These are phyloP conservation scores for Nannochloropsis oceanica DNA, from an alignment of 108 stramenopile species.

Conservation along the genomic window DNA sequence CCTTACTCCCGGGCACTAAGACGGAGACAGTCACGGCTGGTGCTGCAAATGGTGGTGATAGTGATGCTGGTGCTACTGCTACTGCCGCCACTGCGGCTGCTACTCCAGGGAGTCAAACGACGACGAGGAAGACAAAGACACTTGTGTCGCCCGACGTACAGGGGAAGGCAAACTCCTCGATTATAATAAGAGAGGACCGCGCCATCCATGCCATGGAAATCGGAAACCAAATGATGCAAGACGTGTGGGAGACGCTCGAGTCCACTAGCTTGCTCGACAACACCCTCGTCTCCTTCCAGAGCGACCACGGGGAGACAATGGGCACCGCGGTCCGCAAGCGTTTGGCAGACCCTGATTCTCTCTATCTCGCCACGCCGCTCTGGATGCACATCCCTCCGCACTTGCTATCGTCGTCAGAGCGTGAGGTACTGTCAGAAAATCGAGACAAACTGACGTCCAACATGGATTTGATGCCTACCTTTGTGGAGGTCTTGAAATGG, in stretches of 20 bases:
- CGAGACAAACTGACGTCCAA: background rate
- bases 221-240: background rate
- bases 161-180: background rate
- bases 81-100: background rate
- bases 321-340: background rate
- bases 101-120: background rate
- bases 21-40: background rate
- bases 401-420: background rate
- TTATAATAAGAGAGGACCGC: background rate
- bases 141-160: background rate
- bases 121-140: background rate
- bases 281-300: background rate
- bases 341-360: background rate
- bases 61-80: background rate
- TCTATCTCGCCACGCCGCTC: background rate
- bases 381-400: background rate
- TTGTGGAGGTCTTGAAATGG: background rate
- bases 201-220: background rate
- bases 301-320: background rate
- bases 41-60: background rate
- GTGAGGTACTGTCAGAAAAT: background rate
- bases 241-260: background rate
- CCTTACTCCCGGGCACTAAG: background rate
- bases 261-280: background rate
- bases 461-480: background rate